Percentiles rank a stretch among this genome's conserved stretches.
phyloP scores from a whole-genome alignment of 2,329 filamentous ascomycete genomes.

The Talaromyces albobiverticillius region DNA sequence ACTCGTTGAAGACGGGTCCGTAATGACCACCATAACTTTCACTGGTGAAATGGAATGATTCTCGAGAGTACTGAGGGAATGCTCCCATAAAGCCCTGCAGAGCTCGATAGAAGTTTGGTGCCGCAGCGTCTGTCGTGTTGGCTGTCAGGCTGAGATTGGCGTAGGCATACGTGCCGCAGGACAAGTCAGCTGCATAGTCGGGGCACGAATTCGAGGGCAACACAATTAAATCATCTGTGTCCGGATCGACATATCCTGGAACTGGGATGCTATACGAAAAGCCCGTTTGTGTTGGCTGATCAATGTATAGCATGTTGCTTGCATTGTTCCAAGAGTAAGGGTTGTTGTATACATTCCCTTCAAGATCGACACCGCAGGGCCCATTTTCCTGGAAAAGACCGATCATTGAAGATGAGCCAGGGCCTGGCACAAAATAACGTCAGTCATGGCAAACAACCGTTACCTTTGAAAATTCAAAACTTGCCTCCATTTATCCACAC shows the following conservation, averaged over 20 bases:
- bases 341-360: conserved; percentile 46
- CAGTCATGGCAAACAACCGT: background rate
- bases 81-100: conserved; percentile 61
- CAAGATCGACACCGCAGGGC: conserved; percentile 41
- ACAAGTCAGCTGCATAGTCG: conserved; percentile 11
- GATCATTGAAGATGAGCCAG: conserved; percentile 44
- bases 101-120: conserved; percentile 57
- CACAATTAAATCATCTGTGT: conserved; percentile 27
- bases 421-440: no score
- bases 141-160: conserved; percentile 53
- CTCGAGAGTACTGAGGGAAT: conserved; percentile 61
- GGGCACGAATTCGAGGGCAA: conserved; percentile 35
- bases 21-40: conserved; percentile 48
- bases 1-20: conserved; percentile 39
- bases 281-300: conserved; percentile 61
- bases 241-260: conserved; percentile 31
- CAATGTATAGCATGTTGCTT: conserved; percentile 67
- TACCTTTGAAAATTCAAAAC: background rate
- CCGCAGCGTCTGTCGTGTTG: conserved; percentile 52
- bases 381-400: conserved; percentile 44
- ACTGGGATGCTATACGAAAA: conserved; percentile 50
- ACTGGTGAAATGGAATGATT: conserved; percentile 50
- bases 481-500: conserved; percentile 51
- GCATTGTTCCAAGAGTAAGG: conserved; percentile 59
- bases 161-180: conserved; percentile 14